phyloP scores from a whole-genome alignment of 768 basidiomycete genomes.

The Leucocoprinus sp. region DNA sequence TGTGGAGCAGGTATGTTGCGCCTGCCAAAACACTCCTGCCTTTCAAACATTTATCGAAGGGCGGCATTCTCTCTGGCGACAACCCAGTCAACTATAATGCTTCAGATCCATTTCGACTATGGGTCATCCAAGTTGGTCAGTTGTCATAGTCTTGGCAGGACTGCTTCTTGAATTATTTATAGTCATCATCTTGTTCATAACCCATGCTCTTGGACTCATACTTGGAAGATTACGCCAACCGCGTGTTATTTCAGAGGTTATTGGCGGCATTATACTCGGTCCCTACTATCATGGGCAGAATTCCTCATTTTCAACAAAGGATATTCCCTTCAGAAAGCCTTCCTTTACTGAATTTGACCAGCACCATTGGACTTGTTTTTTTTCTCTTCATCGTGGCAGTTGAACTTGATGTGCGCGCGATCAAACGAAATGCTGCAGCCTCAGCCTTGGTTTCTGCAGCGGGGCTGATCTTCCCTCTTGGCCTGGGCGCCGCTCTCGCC shows the following conservation, averaged over 20 bases:
- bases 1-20: conserved; percentile 34
- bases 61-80: conserved; percentile 68
- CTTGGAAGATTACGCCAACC: conserved; percentile 76
- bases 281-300: conserved; percentile 70
- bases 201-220: conserved; percentile 59
- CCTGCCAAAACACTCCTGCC: neutral
- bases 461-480: conserved; percentile 73
- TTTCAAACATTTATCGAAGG: conserved; percentile 30
- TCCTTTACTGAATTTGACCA: conserved; percentile 59
- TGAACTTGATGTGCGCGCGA: conserved; percentile 69
- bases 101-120: conserved; percentile 63
- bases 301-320: conserved; percentile 55
- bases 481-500: conserved; percentile 66
- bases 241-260: conserved; percentile 87
- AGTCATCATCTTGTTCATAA: conserved; percentile 78
- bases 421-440: conserved; percentile 54
- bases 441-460: conserved; percentile 53
- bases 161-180: conserved; percentile 5
- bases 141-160: conserved; percentile 7
- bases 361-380: conserved; percentile 67
- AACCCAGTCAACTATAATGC: conserved; percentile 60
- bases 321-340: conserved; percentile 52
- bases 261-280: conserved; percentile 84
- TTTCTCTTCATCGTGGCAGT: conserved; percentile 82
- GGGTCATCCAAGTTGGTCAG: conserved; percentile 70